Evolutionary conservation across 352 stramenopile species (phyloP).

Genomic region (Phytophthora tubulina): DNA sequence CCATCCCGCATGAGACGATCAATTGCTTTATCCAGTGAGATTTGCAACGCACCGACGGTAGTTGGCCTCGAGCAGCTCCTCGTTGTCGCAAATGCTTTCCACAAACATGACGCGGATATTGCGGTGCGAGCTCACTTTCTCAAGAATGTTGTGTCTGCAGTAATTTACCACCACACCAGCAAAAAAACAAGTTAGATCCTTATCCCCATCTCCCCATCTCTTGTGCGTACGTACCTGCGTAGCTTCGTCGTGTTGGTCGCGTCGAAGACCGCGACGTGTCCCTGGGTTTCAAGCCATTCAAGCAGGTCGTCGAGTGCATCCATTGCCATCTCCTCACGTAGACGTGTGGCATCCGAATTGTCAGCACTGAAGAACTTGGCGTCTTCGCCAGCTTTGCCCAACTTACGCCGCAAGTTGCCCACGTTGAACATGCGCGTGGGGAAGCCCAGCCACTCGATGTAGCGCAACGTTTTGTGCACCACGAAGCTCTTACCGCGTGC

Average conservation of each 20-base stretch:
- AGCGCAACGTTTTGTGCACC: constrained; percentile 93
- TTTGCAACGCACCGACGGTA: constrained; percentile 74
- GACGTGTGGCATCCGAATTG: constrained; percentile 82
- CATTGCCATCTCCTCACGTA: constrained; percentile 93
- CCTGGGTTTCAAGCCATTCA: constrained; percentile 90
- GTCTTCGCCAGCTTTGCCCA: constrained; percentile 75
- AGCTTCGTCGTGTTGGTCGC: constrained; percentile 95
- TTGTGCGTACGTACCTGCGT: constrained; percentile 43
- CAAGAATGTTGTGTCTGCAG: constrained; percentile 62
- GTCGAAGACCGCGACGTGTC: constrained; percentile 95
- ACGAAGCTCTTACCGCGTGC: constrained; percentile 97
- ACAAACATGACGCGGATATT: constrained; percentile 94
- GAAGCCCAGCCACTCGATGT: constrained; percentile 94
- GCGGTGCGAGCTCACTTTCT: constrained; percentile 65
- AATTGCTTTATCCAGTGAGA: constrained; percentile 19
- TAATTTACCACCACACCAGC: not conserved
- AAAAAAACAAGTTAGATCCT: constrained; percentile 4
- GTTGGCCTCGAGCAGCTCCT: constrained; percentile 93
- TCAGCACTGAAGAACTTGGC: constrained; percentile 93
- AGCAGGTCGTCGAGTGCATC: constrained; percentile 90
- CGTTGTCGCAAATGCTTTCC: constrained; percentile 95
- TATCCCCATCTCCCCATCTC: not conserved
- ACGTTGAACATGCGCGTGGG: constrained; percentile 96
- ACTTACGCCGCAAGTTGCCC: constrained; percentile 91
- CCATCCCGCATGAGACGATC: constrained; percentile 14